A percentile compares a stretch with the other conserved stretches of the same genome.
Evolutionary conservation across 169 alveolate species (phyloP).

Genomic region (Theileria orientalis): DNA sequence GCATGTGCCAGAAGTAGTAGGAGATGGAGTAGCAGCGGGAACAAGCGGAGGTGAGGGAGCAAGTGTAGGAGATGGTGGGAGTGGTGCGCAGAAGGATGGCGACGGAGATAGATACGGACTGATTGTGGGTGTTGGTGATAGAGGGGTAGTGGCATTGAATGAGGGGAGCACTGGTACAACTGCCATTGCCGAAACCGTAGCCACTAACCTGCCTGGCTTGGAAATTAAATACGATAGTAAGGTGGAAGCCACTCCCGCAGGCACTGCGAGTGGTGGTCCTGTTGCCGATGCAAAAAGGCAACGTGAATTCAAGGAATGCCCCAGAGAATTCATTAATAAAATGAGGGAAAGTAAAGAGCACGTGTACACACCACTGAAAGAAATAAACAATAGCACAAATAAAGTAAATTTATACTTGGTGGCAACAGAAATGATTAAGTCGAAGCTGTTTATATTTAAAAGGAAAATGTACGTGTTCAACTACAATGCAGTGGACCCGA

Average conservation of each 20-base stretch:
- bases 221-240: too few species aligned
- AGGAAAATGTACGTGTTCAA: constrained; percentile 18
- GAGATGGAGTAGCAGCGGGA: not conserved
- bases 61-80: too few species aligned
- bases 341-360: too few species aligned
- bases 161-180: not conserved
- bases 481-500: constrained; percentile 61
- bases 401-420: constrained; percentile 38
- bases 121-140: not conserved
- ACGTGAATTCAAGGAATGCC: too few species aligned
- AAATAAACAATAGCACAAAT: not conserved
- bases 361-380: constrained; percentile 13
- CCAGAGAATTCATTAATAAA: too few species aligned
- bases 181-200: not conserved
- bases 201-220: not conserved
- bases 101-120: too few species aligned
- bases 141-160: not conserved
- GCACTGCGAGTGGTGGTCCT: not conserved
- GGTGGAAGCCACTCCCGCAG: too few species aligned
- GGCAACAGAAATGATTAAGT: constrained; percentile 53
- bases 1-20: too few species aligned
- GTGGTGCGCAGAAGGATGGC: too few species aligned
- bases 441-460: not conserved
- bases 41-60: not conserved
- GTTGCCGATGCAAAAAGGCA: not conserved